Conservation (phyloP, 371 early-diverging fungal genomes). For the Mortierella sp. region DNA sequence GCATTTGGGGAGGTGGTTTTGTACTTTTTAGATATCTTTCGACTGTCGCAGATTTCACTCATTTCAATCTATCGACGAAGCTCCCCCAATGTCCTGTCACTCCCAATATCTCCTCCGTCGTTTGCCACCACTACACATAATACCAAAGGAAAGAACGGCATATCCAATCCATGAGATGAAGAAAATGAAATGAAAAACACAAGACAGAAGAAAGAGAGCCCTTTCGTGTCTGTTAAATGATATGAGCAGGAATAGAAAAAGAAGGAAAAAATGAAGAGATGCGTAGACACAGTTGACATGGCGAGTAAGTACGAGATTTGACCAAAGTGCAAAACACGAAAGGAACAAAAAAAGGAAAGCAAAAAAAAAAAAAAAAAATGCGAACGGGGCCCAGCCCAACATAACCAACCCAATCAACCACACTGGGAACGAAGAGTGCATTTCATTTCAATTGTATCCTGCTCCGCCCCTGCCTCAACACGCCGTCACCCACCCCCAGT, state of each 20-base stretch:
- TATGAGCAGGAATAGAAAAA: background rate
- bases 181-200: background rate
- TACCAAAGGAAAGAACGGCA: background rate
- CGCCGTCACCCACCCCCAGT: background rate
- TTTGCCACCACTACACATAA: slow-evolving; percentile 2
- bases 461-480: background rate
- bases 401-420: background rate
- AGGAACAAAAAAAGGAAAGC: background rate
- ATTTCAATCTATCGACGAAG: background rate
- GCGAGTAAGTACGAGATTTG: background rate
- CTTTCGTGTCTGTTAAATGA: background rate
- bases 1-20: background rate
- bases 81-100: background rate
- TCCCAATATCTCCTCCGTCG: background rate
- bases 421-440: background rate
- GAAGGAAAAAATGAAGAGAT: background rate
- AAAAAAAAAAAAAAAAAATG: background rate
- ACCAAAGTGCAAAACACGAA: background rate
- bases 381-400: background rate
- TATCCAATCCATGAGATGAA: background rate
- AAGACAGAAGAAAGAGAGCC: background rate
- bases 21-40: background rate
- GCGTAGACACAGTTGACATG: background rate
- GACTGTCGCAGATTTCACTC: background rate
- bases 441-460: background rate